A percentile compares a stretch with the other conserved stretches of the same genome.
These are phyloP conservation scores for Debaryomycetaceae sp. DNA, from an alignment of 1,139 yeast species.

Conservation along the genomic window DNA sequence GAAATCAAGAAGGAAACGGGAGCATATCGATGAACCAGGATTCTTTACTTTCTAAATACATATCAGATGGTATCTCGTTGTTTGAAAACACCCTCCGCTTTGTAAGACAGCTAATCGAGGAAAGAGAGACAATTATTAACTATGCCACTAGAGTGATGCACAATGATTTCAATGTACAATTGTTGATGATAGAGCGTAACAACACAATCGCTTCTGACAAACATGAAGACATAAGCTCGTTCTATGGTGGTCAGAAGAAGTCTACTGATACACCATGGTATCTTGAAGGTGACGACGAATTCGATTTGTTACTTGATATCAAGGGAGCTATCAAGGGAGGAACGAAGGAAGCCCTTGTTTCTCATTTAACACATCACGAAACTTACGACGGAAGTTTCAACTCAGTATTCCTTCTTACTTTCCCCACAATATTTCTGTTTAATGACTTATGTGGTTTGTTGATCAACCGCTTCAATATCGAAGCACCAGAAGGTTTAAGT, in stretches of 20 bases:
- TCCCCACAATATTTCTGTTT: slow-evolving; percentile 72
- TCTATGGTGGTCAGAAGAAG: slow-evolving; percentile 34
- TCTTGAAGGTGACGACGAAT: slow-evolving; percentile 74
- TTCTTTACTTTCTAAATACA: slow-evolving; percentile 40
- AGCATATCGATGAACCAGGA: slow-evolving; percentile 50
- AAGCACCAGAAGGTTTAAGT: slow-evolving; percentile 86
- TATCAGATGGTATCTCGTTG: slow-evolving; percentile 44
- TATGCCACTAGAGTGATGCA: slow-evolving; percentile 78
- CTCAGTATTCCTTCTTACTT: slow-evolving; percentile 69
- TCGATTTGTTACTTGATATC: slow-evolving; percentile 66
- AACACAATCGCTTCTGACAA: slow-evolving; percentile 46
- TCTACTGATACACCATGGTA: slow-evolving; percentile 68
- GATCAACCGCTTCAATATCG: slow-evolving; percentile 63
- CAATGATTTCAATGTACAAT: slow-evolving; percentile 62
- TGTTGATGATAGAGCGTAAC: slow-evolving; percentile 59
- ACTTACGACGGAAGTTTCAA: slow-evolving; percentile 66
- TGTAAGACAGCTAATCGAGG: slow-evolving; percentile 61
- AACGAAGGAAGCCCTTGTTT: slow-evolving; percentile 72
- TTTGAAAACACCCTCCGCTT: slow-evolving; percentile 42
- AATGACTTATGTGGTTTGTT: slow-evolving; percentile 60
- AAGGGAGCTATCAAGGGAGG: slow-evolving; percentile 85
- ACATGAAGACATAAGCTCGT: slow-evolving; percentile 35
- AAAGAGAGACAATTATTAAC: slow-evolving; percentile 64
- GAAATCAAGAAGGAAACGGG: slow-evolving; percentile 36
- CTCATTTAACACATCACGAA: slow-evolving; percentile 81